Conservation (phyloP, 306 rosid species). For the Hippophae gyantsensis region DNA sequence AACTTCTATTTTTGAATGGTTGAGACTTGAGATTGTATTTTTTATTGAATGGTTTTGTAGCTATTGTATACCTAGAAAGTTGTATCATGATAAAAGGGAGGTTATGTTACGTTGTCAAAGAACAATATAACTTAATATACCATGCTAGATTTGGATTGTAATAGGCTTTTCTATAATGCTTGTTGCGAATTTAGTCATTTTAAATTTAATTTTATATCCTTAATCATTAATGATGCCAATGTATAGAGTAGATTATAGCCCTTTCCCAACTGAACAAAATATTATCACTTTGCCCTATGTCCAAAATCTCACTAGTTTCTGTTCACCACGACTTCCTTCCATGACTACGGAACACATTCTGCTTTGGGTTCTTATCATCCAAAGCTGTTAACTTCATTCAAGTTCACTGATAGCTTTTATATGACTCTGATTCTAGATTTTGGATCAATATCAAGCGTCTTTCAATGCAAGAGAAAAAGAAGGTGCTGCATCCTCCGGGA, state of each 20-base stretch:
- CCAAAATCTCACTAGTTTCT: too few relatives aligned
- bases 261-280: too few relatives aligned
- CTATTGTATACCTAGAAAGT: too few relatives aligned
- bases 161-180: too few relatives aligned
- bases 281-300: too few relatives aligned
- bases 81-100: too few relatives aligned
- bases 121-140: too few relatives aligned
- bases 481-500: constrained; percentile 60
- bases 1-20: neutral
- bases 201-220: too few relatives aligned
- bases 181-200: neutral
- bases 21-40: neutral
- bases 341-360: neutral
- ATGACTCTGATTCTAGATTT: constrained; percentile 42
- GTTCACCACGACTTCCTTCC: neutral
- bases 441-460: constrained; percentile 84
- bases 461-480: constrained; percentile 53
- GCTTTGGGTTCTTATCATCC: neutral
- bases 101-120: too few relatives aligned
- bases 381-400: constrained; percentile 5
- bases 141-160: too few relatives aligned
- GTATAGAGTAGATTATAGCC: too few relatives aligned
- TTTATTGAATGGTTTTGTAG: neutral
- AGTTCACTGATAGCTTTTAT: neutral
- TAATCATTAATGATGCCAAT: neutral